Evolutionary conservation across 768 basidiomycete species (phyloP), one percentile per base, ranked within the genome.

Genomic region (Lentinula aciculospora): DNA sequence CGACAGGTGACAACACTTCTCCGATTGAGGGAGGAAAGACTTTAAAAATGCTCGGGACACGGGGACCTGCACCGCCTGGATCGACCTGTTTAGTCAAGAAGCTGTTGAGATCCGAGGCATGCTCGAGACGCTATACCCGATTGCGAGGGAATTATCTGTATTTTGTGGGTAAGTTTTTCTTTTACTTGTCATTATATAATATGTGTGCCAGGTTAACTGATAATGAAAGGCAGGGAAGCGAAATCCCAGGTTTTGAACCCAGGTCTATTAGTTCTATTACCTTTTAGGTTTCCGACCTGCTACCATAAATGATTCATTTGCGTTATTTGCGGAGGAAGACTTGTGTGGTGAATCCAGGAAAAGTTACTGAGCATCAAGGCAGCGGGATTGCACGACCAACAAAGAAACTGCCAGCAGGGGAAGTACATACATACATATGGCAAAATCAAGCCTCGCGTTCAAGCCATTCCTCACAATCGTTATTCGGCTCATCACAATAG

Each of bases 231-330:
- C n/a, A 27, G 25, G 21, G 10, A 23, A 46, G 12, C 12, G 49
- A 19, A 51, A 51, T 51, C 49, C 49, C 49, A 51, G 31, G 49
- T 53, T 37, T 53, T 36, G 27, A 28, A 48, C 15, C 28, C 25
- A 48, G 46, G 9, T 7, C 17, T 44, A 25, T 44, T 19, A 21
- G 46, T 50, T 21, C 29, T 50, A 36, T 50, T 50, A 50, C 49
- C n/a, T 46, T 50, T 34, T 48, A 48, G 46, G 31, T 50, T 50
- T 50, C 7, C 42, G 7, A 21, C 28, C 31, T 50, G 29, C 19
- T 50, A 34, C 49, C 21, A 50, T 50, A 32, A 32, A 13, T 19
- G 49, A 32, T 50, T 50, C 31, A 50, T 50, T 50, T 50, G 49
- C 49, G 49, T 19, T 50, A 23, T 36, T 50, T 50, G 49, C 49